Evolutionary conservation across 768 basidiomycete species (phyloP).

Genomic region (Grammothele lineata): DNA sequence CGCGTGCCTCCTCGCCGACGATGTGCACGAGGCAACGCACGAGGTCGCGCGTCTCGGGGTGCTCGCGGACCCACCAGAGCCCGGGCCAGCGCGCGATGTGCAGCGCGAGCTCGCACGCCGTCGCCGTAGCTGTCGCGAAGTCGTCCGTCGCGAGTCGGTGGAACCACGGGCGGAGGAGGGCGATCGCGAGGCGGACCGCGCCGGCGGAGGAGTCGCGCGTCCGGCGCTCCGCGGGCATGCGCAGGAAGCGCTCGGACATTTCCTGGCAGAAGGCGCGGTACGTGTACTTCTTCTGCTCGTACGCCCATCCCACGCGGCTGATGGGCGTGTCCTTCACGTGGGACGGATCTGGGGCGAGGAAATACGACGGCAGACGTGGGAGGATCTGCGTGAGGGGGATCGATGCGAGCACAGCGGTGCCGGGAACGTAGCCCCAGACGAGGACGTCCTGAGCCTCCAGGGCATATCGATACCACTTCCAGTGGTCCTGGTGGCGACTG

Average conservation of each 20-base stretch:
- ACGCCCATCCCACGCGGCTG: constrained; percentile 47
- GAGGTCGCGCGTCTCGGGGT: constrained; percentile 56
- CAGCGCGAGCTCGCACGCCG: constrained; percentile 32
- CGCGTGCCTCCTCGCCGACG: constrained; percentile 62
- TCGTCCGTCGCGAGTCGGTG: constrained; percentile 42
- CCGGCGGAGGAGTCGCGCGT: constrained; percentile 64
- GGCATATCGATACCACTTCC: constrained; percentile 75
- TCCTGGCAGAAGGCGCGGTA: constrained; percentile 71
- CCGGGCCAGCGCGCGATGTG: constrained; percentile 53
- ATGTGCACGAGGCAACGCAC: constrained; percentile 55
- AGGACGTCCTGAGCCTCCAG: constrained; percentile 75
- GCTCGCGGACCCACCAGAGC: constrained; percentile 63
- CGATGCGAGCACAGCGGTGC: constrained; percentile 61
- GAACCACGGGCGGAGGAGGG: constrained; percentile 70
- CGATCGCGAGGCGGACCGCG: constrained; percentile 62
- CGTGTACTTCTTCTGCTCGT: constrained; percentile 51
- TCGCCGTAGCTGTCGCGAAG: constrained; percentile 33
- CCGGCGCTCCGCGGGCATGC: constrained; percentile 48
- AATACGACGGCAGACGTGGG: constrained; percentile 70
- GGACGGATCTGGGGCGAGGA: constrained; percentile 36
- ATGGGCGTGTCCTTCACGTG: constrained; percentile 33
- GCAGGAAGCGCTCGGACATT: constrained; percentile 60
- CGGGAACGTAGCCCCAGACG: constrained; percentile 64
- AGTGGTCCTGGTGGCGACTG: constrained; percentile 59
- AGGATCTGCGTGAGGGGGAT: constrained; percentile 63